phyloP scores from a whole-genome alignment of 371 early-diverging fungal genomes.

The Smittium culicis region DNA sequence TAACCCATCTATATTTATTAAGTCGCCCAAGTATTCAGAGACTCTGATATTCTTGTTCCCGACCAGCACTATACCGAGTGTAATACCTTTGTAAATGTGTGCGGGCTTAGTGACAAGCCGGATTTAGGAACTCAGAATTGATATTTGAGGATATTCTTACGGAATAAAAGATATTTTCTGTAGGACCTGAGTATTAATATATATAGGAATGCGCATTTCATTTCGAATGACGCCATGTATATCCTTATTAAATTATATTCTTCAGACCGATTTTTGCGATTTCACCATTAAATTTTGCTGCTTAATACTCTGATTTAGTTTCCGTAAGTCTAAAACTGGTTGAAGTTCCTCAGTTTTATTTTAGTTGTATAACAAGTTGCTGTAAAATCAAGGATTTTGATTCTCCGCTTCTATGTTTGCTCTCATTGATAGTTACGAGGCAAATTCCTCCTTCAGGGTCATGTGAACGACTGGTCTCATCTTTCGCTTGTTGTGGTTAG shows the following conservation, averaged over 20 bases:
- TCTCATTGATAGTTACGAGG: neutral
- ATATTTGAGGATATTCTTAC: conserved; percentile 31
- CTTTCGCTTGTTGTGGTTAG: neutral
- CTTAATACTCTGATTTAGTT: conserved; percentile 23
- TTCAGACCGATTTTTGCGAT: conserved; percentile 22
- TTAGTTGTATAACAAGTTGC: neutral
- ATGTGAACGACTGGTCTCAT: neutral
- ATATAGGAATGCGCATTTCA: conserved; percentile 26
- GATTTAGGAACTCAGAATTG: conserved; percentile 33
- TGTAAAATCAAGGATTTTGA: neutral
- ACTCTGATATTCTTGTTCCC: conserved; percentile 23
- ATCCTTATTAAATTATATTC: conserved; percentile 18
- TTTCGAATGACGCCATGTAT: conserved; percentile 21
- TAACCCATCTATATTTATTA: conserved; percentile 17
- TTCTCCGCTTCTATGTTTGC: neutral
- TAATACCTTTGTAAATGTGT: conserved; percentile 33
- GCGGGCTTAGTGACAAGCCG: conserved; percentile 33
- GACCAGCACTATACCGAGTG: conserved; percentile 22
- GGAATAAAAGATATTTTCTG: conserved; percentile 30
- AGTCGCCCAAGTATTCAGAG: conserved; percentile 27
- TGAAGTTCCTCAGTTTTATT: conserved; percentile 10
- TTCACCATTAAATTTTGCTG: conserved; percentile 17
- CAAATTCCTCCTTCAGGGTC: neutral
- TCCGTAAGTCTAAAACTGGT: conserved; percentile 24
- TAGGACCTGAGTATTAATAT: conserved; percentile 20